phyloP scores from a whole-genome alignment of 495 filamentous ascomycete species.

The Penicillium arizonense region DNA sequence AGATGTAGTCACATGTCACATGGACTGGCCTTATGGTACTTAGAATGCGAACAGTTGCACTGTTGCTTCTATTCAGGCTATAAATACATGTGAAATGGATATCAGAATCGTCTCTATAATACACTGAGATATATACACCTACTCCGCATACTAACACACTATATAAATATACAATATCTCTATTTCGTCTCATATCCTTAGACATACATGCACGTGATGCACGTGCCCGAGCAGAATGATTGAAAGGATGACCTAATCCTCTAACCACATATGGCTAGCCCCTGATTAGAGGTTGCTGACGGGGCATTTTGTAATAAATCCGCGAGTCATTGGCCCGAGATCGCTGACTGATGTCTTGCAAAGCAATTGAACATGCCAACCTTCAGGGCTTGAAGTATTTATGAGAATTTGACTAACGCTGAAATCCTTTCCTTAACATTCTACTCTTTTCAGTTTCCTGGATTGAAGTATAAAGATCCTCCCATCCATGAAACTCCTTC shows the following conservation, averaged over 20 bases:
- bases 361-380: constrained; percentile 13
- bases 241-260: not conserved
- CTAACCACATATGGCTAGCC: constrained; percentile 7
- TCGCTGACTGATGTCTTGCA: constrained; percentile 32
- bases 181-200: too few relatives aligned
- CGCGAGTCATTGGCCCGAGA: not conserved
- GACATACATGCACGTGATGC: too few relatives aligned
- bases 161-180: too few relatives aligned
- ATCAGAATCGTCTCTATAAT: too few relatives aligned
- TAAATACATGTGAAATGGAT: too few relatives aligned
- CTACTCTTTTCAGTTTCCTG: constrained; percentile 17
- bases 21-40: too few relatives aligned
- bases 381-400: constrained; percentile 2
- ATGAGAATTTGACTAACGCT: constrained; percentile 25
- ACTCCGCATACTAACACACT: too few relatives aligned
- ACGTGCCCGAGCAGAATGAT: too few relatives aligned
- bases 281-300: constrained; percentile 30
- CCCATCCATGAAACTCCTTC: constrained; percentile 41
- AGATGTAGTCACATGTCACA: too few relatives aligned
- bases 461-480: not conserved
- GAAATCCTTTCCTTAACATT: constrained; percentile 16
- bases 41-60: too few relatives aligned
- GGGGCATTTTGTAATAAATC: constrained; percentile 27
- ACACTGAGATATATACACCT: too few relatives aligned
- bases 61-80: too few relatives aligned